phyloP scores from a whole-genome alignment of 331 rosid species.

The Saraca asoca region DNA sequence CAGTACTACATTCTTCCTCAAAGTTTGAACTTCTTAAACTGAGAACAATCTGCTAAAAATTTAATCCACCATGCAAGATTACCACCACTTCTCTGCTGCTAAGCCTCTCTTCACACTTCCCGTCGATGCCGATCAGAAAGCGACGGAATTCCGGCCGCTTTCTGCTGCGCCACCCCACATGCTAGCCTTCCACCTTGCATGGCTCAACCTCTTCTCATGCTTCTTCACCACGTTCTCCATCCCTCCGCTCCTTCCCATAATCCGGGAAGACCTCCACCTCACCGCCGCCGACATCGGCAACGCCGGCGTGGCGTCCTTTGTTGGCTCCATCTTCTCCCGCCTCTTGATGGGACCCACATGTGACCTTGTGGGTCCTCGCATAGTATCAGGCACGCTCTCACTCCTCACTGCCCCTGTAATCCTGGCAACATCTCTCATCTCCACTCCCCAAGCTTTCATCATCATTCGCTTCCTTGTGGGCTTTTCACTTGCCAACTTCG shows the following conservation, averaged over 20 bases:
- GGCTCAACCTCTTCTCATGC: slow-evolving; percentile 63
- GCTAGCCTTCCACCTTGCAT: slow-evolving; percentile 69
- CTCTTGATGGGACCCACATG: slow-evolving; percentile 63
- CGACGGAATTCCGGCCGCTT: slow-evolving; percentile 50
- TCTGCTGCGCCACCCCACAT: slow-evolving; percentile 52
- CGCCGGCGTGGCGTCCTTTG: slow-evolving; percentile 55
- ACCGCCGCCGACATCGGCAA: slow-evolving; percentile 41
- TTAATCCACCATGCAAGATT: slow-evolving; percentile 34
- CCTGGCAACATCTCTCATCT: slow-evolving; percentile 41
- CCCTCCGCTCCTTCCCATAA: slow-evolving; percentile 63
- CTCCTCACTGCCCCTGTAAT: slow-evolving; percentile 58
- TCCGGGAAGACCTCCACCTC: slow-evolving; percentile 57
- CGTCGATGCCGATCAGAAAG: slow-evolving; percentile 45
- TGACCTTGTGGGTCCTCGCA: slow-evolving; percentile 55
- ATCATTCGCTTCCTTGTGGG: slow-evolving; percentile 54
- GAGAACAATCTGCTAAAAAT: too few species aligned
- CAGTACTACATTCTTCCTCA: too few species aligned
- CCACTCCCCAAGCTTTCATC: slow-evolving; percentile 49
- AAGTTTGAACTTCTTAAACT: too few species aligned
- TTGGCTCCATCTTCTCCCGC: slow-evolving; percentile 65
- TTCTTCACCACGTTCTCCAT: slow-evolving; percentile 71
- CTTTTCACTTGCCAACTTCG: slow-evolving; percentile 58
- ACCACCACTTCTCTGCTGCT: not conserved
- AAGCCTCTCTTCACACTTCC: slow-evolving; percentile 34
- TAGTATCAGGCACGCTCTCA: slow-evolving; percentile 56